phyloP scores from a whole-genome alignment of 2,329 filamentous ascomycete genomes.

The Penicillium oxalicum region DNA sequence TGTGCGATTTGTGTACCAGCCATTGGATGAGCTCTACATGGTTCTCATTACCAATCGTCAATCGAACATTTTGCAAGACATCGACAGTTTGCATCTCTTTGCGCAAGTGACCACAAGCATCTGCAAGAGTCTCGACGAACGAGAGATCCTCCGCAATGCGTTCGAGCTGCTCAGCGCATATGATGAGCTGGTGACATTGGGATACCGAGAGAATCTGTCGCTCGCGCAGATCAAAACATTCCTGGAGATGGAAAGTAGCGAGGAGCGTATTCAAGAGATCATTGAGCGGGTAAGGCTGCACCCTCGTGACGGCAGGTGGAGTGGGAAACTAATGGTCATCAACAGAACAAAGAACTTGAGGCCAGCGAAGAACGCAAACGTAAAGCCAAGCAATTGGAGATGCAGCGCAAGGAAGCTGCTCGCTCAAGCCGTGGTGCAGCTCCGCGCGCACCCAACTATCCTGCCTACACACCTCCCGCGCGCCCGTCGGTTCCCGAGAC shows the following conservation, averaged over 20 bases:
- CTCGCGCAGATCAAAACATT: conserved; percentile 98
- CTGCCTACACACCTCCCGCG: conserved; percentile 76
- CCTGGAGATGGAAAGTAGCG: conserved; percentile 97
- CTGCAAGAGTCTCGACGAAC: conserved; percentile 91
- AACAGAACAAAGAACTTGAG: conserved; percentile 94
- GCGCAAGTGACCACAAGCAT: conserved; percentile 95
- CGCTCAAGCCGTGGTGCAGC: conserved; percentile 62
- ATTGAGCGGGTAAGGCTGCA: conserved; percentile 65
- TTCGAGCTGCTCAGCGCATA: conserved; percentile 96
- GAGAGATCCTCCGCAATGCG: conserved; percentile 89
- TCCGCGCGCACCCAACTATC: conserved; percentile 74
- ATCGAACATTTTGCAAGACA: conserved; percentile 98
- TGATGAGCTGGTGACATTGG: conserved; percentile 91
- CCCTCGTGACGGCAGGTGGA: conserved; percentile 18
- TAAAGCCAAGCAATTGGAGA: conserved; percentile 96
- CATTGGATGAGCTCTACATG: conserved; percentile 98
- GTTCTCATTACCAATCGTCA: conserved; percentile 98
- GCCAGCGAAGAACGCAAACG: conserved; percentile 97
- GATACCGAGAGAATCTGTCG: conserved; percentile 93
- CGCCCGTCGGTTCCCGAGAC: conserved; percentile 70
- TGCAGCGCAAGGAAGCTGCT: conserved; percentile 95
- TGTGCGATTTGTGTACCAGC: conserved; percentile 98
- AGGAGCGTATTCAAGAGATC: conserved; percentile 98
- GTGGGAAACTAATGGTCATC: conserved; percentile 18
- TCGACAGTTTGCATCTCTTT: conserved; percentile 95